Evolutionary conservation across 768 basidiomycete species (phyloP), one percentile per base, ranked within the genome.

Genomic region (Kwoniella pini): DNA sequence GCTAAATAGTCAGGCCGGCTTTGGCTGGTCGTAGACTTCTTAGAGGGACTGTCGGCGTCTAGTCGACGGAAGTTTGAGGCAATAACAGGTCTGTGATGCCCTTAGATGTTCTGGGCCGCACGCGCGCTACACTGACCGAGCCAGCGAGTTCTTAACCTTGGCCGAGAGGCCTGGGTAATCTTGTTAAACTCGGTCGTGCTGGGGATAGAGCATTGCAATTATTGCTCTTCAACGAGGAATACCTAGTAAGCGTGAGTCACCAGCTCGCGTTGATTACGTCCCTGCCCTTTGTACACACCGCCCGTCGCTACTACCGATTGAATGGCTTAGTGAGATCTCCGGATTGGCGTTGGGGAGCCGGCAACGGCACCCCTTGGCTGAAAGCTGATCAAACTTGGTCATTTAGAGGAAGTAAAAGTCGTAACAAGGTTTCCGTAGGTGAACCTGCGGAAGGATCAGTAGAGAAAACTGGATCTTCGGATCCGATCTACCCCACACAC

Each of bases 191-290:
- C 82, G 82, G 84, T 86, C 84, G 84, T 86, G 85, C 84, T 86
- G 86, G 87, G 86, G 86, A 87, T 87, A 87, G 87, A 87, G 86
- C 85, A 87, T 87, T 88, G 87, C 85, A 87, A 88, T 87, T 88
- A 87, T 88, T 85, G 87, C 86, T 88, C 87, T 87, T 88, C 86
- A 88, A 88, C 85, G 85, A 87, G 86, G 87, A 88, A 88, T 88
- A 83, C 86, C 86, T 87, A 87, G 87, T 88, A 88, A 87, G 84
- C 84, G 84, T 83, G 84, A 87, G 86, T 88, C 86, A 88, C 87
- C 86, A 88, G 86, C 87, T 87, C 82, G 84, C 85, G 85, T 87
- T 86, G 87, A 88, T 87, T 88, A 88, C 84, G 86, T 87, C 86
- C 86, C 87, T 88, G 87, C 87, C 86, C 87, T 87, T 87, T 87